Conservation (phyloP, 2,329 filamentous ascomycete species). For the Xylariaceae sp. region DNA sequence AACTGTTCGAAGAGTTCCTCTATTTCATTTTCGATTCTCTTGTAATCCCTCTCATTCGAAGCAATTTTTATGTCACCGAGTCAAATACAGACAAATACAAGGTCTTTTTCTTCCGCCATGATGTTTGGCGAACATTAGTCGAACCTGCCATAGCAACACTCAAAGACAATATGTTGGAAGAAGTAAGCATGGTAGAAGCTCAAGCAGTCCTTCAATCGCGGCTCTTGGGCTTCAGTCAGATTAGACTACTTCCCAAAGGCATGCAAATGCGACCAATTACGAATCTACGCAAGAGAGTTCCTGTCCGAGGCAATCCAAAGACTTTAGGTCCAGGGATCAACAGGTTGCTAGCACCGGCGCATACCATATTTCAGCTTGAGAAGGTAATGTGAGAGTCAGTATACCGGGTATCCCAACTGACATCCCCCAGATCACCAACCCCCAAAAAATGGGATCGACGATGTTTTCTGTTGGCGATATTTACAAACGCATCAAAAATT, state of each 20-base stretch:
- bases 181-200: constrained; percentile 59
- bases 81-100: constrained; percentile 74
- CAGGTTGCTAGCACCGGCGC: constrained; percentile 64
- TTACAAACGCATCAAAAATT: constrained; percentile 66
- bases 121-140: constrained; percentile 76
- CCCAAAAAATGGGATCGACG: constrained; percentile 67
- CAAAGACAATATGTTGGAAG: constrained; percentile 73
- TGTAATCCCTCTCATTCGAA: constrained; percentile 78
- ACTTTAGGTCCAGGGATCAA: constrained; percentile 41
- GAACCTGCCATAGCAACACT: constrained; percentile 67
- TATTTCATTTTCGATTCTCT: constrained; percentile 94
- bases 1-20: constrained; percentile 79
- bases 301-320: constrained; percentile 41
- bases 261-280: constrained; percentile 76
- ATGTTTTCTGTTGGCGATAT: constrained; percentile 81
- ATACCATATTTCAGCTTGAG: constrained; percentile 74
- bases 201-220: constrained; percentile 56
- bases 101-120: constrained; percentile 91
- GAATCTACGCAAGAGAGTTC: constrained; percentile 69
- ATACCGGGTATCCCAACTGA: constrained; percentile 4
- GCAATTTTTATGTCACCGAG: constrained; percentile 93
- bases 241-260: constrained; percentile 80
- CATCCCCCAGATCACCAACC: constrained; percentile 40
- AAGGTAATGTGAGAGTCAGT: constrained; percentile 46
- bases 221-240: constrained; percentile 68